phyloP scores from a whole-genome alignment of 805 yeast genomes.

The Candida rishiriensis region DNA sequence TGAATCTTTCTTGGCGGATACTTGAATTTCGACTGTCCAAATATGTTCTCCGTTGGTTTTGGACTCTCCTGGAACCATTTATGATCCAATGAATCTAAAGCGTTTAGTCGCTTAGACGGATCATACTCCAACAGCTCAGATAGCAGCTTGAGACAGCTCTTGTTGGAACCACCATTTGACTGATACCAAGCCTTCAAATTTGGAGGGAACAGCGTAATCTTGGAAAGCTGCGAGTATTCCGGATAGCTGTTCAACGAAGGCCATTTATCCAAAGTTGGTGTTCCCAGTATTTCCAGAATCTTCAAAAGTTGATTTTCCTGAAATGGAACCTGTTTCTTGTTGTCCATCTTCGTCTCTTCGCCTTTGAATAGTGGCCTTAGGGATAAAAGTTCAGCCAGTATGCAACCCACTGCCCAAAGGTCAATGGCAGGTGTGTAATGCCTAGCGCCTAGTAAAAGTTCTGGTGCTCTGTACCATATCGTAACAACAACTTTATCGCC shows the following conservation, averaged over 20 bases:
- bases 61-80: slow-evolving; percentile 74
- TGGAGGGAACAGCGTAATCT: slow-evolving; percentile 57
- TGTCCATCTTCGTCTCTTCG: slow-evolving; percentile 95
- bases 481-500: slow-evolving; percentile 97
- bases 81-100: slow-evolving; percentile 70
- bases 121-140: slow-evolving; percentile 71
- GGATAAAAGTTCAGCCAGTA: slow-evolving; percentile 84
- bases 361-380: slow-evolving; percentile 94
- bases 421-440: slow-evolving; percentile 93
- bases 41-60: slow-evolving; percentile 67
- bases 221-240: slow-evolving; percentile 64
- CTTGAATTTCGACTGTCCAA: slow-evolving; percentile 64
- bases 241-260: slow-evolving; percentile 76
- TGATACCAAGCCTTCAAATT: slow-evolving; percentile 84
- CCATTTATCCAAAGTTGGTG: slow-evolving; percentile 81
- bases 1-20: slow-evolving; percentile 88
- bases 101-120: slow-evolving; percentile 75
- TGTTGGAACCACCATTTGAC: slow-evolving; percentile 70
- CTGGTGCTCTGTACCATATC: slow-evolving; percentile 97
- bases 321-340: slow-evolving; percentile 88
- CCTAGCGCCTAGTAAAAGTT: slow-evolving; percentile 80
- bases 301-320: slow-evolving; percentile 89
- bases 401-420: slow-evolving; percentile 95
- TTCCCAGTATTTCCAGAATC: slow-evolving; percentile 88
- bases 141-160: slow-evolving; percentile 61